A percentile compares a stretch with the other conserved stretches of the same genome.
These are phyloP conservation scores for Gymnopilus junonius DNA, from an alignment of 768 basidiomycete species.

Conservation along the genomic window DNA sequence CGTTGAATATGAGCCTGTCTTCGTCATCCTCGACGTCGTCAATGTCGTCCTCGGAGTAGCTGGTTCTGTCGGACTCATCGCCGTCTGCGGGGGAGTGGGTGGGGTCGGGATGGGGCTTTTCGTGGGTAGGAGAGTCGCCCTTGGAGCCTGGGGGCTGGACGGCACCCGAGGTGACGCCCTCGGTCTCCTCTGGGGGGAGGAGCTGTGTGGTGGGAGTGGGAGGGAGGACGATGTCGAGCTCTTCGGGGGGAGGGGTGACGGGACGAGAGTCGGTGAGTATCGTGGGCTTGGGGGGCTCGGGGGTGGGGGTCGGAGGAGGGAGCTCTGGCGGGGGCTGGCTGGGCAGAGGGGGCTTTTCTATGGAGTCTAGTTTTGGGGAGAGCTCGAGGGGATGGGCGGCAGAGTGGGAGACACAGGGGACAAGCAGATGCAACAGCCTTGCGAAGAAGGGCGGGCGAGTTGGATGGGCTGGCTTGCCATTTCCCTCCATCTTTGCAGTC, in stretches of 20 bases:
- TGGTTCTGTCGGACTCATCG: slow-evolving; percentile 62
- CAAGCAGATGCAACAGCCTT: slow-evolving; percentile 61
- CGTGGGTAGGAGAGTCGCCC: slow-evolving; percentile 43
- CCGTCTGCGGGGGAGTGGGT: slow-evolving; percentile 49
- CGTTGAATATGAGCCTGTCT: slow-evolving; percentile 84
- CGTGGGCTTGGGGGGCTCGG: slow-evolving; percentile 21
- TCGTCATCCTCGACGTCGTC: slow-evolving; percentile 89
- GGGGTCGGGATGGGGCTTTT: slow-evolving; percentile 38
- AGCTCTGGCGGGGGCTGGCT: slow-evolving; percentile 11
- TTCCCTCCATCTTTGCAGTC: background rate
- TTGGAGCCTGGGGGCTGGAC: slow-evolving; percentile 91
- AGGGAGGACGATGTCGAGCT: slow-evolving; percentile 41
- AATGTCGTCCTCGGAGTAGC: slow-evolving; percentile 70
- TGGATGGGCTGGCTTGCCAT: slow-evolving; percentile 11
- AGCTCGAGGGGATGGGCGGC: slow-evolving; percentile 44
- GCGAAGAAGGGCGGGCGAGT: slow-evolving; percentile 57
- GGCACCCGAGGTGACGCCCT: slow-evolving; percentile 87
- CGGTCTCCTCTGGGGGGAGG: slow-evolving; percentile 73
- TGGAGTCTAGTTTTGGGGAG: slow-evolving; percentile 12
- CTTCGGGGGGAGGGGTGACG: slow-evolving; percentile 22
- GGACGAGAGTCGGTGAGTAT: slow-evolving; percentile 22
- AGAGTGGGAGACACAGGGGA: slow-evolving; percentile 68
- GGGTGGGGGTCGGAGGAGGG: slow-evolving; percentile 8
- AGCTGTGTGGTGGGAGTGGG: slow-evolving; percentile 39
- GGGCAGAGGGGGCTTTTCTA: slow-evolving; percentile 18